Conservation (phyloP, 1,284 basidiomycete genomes). For the Ceratobasidium sp. region DNA sequence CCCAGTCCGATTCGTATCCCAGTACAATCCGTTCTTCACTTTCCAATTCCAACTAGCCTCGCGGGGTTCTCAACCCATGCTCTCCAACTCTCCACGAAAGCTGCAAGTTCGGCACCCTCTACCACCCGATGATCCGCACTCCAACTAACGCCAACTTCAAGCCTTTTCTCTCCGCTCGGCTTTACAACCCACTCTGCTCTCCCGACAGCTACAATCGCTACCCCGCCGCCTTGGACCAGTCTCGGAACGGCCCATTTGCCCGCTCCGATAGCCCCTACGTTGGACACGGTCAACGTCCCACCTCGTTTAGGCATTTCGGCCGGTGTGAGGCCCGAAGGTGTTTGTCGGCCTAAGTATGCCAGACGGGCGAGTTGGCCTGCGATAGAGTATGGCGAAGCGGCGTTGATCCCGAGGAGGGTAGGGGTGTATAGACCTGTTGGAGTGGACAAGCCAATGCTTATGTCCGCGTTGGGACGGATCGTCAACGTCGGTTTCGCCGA, state of each 20-base stretch:
- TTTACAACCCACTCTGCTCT: slow-evolving; percentile 77
- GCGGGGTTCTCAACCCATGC: slow-evolving; percentile 81
- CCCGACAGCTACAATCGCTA: slow-evolving; percentile 91
- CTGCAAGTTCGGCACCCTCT: slow-evolving; percentile 91
- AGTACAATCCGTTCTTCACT: slow-evolving; percentile 26
- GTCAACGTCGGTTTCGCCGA: slow-evolving; percentile 66
- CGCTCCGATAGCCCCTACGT: slow-evolving; percentile 81
- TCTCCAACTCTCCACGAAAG: slow-evolving; percentile 91
- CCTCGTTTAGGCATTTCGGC: slow-evolving; percentile 71
- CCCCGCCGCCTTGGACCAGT: slow-evolving; percentile 85
- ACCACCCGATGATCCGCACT: slow-evolving; percentile 91
- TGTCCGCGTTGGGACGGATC: slow-evolving; percentile 73
- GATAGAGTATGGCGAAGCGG: slow-evolving; percentile 68
- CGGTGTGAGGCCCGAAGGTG: slow-evolving; percentile 67
- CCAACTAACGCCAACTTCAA: slow-evolving; percentile 83
- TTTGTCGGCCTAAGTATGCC: slow-evolving; percentile 68
- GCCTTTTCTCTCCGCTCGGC: slow-evolving; percentile 54
- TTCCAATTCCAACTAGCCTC: slow-evolving; percentile 69
- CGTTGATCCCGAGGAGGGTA: slow-evolving; percentile 70
- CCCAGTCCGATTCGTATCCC: background rate
- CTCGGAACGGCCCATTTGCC: slow-evolving; percentile 79
- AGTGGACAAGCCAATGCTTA: slow-evolving; percentile 78
- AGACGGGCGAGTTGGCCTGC: slow-evolving; percentile 68
- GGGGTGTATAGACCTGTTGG: slow-evolving; percentile 89
- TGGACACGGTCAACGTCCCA: slow-evolving; percentile 86